Evolutionary conservation across 1,284 basidiomycete species (phyloP).

Genomic region (Marasmius tenuissimus): DNA sequence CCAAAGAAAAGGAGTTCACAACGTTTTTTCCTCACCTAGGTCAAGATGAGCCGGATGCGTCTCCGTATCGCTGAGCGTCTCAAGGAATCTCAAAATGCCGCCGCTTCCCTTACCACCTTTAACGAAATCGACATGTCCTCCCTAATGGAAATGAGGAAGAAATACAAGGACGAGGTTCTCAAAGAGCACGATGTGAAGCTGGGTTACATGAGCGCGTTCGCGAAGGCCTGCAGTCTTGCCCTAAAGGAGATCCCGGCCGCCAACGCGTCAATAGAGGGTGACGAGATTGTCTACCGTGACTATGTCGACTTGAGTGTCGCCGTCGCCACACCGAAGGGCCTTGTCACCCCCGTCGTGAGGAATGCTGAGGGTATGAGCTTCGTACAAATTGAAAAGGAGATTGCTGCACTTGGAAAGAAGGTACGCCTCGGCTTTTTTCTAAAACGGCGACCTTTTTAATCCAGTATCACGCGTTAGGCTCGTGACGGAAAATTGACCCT

Average conservation of each 20-base stretch:
- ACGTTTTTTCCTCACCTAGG: slow-evolving; percentile 38
- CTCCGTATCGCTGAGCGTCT: slow-evolving; percentile 95
- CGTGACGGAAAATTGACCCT: slow-evolving; percentile 93
- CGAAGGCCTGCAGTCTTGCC: slow-evolving; percentile 84
- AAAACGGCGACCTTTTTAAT: slow-evolving; percentile 4
- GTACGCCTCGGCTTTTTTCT: slow-evolving; percentile 32
- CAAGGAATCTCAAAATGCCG: slow-evolving; percentile 98
- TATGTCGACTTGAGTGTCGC: slow-evolving; percentile 95
- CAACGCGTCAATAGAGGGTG: slow-evolving; percentile 94
- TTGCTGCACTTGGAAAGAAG: slow-evolving; percentile 90
- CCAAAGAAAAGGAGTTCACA: slow-evolving; percentile 1
- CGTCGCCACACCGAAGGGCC: slow-evolving; percentile 95
- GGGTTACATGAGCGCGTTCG: slow-evolving; percentile 98
- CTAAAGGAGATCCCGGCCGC: slow-evolving; percentile 93
- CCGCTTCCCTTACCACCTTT: slow-evolving; percentile 97
- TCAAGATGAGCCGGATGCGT: slow-evolving; percentile 99
- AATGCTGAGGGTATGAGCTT: slow-evolving; percentile 89
- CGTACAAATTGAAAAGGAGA: slow-evolving; percentile 92
- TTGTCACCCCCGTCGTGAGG: slow-evolving; percentile 95
- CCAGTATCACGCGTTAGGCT: slow-evolving; percentile 51
- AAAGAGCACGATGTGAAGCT: slow-evolving; percentile 97
- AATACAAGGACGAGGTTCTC: slow-evolving; percentile 92
- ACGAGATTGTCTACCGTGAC: slow-evolving; percentile 95
- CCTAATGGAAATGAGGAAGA: slow-evolving; percentile 90
- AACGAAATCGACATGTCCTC: slow-evolving; percentile 99